Evolutionary conservation across 2,329 filamentous ascomycete species (phyloP), one percentile per base, ranked within the genome.

Genomic region (Xenoacremonium recifei): DNA sequence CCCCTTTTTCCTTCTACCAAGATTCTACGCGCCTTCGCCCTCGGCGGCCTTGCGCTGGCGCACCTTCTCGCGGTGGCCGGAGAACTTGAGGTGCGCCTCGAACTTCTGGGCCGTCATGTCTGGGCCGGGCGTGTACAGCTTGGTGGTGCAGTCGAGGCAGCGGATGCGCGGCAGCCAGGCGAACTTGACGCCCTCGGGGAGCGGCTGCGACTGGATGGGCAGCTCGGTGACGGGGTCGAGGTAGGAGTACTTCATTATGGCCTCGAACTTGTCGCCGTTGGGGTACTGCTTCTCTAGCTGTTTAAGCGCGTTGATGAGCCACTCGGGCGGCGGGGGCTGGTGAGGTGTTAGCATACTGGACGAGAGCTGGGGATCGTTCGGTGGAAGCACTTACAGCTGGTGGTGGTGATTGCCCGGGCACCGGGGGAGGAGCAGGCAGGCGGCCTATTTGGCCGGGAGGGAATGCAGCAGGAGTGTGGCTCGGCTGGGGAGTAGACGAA

Each of bases 91-190:
- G 69, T 99, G 93, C 2, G 95, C 82, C 67, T 96, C 89, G 50
- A 99, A 99, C 60, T 96, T 95, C 34, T 84, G 84, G 5, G 92
- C 87, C 3, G 89, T 90, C 62, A 79, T 86, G 18, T 85, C 89
- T 0, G 91, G 89, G 0, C 90, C 88, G 0, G 91, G 89, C 0
- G 91, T 96, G 66, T 99, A 99, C 10, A 96, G 73, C 66, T 96
- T 97, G 21, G 89, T 89, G 0, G 89, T 89, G 62, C 93, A 97
- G 64, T 99, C 93, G 35, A 85, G 80, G 64, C 93, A 99, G 44
- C 89, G 79, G 50, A 99, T 96, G 37, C 93, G 79, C 7, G 93
- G 93, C 37, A 96, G 74, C 67, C 86, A 97, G 67, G 87, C 87
- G 54, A 85, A 89, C 57, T 85, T 87, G 47, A 89, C 72, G 48